Evolutionary conservation across 768 basidiomycete species (phyloP).

Genomic region (Mycena polygramma): DNA sequence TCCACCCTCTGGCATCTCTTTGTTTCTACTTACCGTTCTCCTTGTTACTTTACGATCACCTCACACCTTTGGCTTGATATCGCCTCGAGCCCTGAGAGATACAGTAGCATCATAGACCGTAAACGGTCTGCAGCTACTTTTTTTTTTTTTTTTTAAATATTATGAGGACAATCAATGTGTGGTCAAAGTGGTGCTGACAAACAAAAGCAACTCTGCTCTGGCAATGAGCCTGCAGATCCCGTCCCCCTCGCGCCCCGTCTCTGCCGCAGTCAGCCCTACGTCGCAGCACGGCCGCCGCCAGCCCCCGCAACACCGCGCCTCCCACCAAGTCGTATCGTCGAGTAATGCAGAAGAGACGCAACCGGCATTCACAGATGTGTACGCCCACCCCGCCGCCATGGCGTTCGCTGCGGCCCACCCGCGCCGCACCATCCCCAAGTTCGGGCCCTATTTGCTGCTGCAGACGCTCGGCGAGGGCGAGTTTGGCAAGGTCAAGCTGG

Average conservation of each 20-base stretch:
- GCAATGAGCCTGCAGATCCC: conserved; percentile 33
- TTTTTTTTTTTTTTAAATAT: too few species aligned
- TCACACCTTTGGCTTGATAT: too few species aligned
- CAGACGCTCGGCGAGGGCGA: conserved; percentile 99
- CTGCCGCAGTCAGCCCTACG: conserved; percentile 22
- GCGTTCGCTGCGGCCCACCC: conserved; percentile 89
- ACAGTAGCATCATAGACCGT: too few species aligned
- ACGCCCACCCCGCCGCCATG: conserved; percentile 86
- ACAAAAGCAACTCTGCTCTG: conserved; percentile 4
- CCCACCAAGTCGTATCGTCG: conserved; percentile 51
- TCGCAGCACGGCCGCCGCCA: conserved; percentile 18
- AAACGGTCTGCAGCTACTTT: too few species aligned
- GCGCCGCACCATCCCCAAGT: conserved; percentile 88
- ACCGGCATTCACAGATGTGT: conserved; percentile 76
- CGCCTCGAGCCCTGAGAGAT: too few species aligned
- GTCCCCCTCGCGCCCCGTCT: conserved; percentile 37
- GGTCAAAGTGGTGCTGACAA: too few species aligned
- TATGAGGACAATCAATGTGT: too few species aligned
- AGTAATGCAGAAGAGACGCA: conserved; percentile 2
- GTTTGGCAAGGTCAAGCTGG: conserved; percentile 99
- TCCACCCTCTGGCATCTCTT: too few species aligned
- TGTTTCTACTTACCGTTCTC: too few species aligned
- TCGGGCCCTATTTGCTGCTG: conserved; percentile 94
- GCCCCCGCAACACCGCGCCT: conserved; percentile 38
- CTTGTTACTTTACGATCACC: too few species aligned